A percentile compares a stretch with the other conserved stretches of the same genome.
phyloP scores from a whole-genome alignment of 228 moss, liverwort and hornwort species.

The Sphagnum magellanicum region DNA sequence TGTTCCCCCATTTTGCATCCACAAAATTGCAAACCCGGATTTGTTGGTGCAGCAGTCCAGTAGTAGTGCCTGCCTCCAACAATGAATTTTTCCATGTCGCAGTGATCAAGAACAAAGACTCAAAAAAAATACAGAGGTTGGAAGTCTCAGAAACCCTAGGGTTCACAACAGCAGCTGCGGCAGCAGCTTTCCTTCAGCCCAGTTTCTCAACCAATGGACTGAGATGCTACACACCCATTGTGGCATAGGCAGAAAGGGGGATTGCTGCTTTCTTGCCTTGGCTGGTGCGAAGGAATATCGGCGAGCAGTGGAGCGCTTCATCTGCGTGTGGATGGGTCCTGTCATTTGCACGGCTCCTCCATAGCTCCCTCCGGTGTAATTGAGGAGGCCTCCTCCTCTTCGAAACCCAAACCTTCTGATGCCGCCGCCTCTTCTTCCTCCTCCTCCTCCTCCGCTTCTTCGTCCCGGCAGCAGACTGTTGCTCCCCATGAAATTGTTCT shows the following conservation, averaged over 20 bases:
- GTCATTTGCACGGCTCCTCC: constrained; percentile 72
- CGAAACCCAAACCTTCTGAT: constrained; percentile 2
- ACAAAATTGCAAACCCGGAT: constrained; percentile 64
- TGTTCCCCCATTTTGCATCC: constrained; percentile 78
- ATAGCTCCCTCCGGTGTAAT: constrained; percentile 61
- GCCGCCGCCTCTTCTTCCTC: constrained; percentile 10
- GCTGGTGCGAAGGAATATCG: constrained; percentile 98
- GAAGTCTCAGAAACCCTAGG: constrained; percentile 22
- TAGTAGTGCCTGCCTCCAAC: constrained; percentile 49
- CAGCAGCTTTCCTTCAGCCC: constrained; percentile 28
- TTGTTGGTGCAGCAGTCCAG: constrained; percentile 54
- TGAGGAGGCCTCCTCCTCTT: constrained; percentile 51
- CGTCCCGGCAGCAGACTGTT: constrained; percentile 90
- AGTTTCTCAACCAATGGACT: constrained; percentile 20
- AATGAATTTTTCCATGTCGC: constrained; percentile 32
- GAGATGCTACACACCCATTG: constrained; percentile 19
- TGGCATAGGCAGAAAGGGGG: constrained; percentile 41
- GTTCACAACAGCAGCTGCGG: constrained; percentile 16
- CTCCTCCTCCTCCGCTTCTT: constrained; percentile 57
- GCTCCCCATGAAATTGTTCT: constrained; percentile 95
- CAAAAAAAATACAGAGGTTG: constrained; percentile 20
- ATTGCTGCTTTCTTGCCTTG: constrained; percentile 99
- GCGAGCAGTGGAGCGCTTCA: constrained; percentile 80
- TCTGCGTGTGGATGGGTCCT: constrained; percentile 87
- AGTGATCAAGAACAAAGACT: constrained; percentile 24